These are phyloP conservation scores for Phlebopus sp. DNA, from an alignment of 1,284 basidiomycete genomes.

Conservation along the genomic window DNA sequence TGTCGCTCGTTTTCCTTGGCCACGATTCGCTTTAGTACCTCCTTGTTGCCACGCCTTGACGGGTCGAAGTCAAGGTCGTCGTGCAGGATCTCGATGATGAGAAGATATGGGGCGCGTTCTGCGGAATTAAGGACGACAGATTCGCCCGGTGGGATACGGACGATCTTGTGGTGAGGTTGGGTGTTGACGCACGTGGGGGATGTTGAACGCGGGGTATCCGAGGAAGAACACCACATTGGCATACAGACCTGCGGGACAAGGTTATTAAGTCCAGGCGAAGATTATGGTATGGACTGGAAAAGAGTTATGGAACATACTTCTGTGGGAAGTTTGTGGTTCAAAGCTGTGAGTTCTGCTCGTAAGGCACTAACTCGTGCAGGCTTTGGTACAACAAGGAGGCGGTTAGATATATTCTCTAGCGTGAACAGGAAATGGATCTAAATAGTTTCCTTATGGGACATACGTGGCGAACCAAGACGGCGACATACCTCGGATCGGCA, in stretches of 20 bases:
- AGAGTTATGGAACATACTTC: conserved; percentile 55
- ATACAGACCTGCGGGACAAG: conserved; percentile 74
- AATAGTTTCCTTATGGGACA: neutral
- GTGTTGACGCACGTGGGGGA: conserved; percentile 34
- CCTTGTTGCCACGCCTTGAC: conserved; percentile 77
- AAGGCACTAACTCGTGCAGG: conserved; percentile 94
- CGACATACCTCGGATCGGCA: conserved; percentile 81
- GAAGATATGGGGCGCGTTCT: conserved; percentile 90
- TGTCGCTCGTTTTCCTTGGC: conserved; percentile 64
- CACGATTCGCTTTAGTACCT: conserved; percentile 82
- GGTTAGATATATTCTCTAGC: conserved; percentile 92
- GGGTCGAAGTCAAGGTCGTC: conserved; percentile 96
- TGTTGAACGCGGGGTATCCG: conserved; percentile 46
- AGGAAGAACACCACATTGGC: conserved; percentile 92
- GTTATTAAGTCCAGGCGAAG: conserved; percentile 3
- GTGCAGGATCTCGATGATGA: conserved; percentile 90
- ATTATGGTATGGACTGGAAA: conserved; percentile 5
- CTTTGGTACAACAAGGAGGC: conserved; percentile 89
- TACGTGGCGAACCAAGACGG: neutral
- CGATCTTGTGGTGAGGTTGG: conserved; percentile 88
- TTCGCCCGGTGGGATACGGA: conserved; percentile 96
- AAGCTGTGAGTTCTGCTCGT: conserved; percentile 90
- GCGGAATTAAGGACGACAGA: conserved; percentile 98
- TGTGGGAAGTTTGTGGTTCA: conserved; percentile 95
- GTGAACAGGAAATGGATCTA: conserved; percentile 84